Percentiles rank a stretch among this genome's conserved stretches.
These are phyloP conservation scores for Phytophthora constricta DNA, from an alignment of 352 stramenopile genomes.

Conservation along the genomic window DNA sequence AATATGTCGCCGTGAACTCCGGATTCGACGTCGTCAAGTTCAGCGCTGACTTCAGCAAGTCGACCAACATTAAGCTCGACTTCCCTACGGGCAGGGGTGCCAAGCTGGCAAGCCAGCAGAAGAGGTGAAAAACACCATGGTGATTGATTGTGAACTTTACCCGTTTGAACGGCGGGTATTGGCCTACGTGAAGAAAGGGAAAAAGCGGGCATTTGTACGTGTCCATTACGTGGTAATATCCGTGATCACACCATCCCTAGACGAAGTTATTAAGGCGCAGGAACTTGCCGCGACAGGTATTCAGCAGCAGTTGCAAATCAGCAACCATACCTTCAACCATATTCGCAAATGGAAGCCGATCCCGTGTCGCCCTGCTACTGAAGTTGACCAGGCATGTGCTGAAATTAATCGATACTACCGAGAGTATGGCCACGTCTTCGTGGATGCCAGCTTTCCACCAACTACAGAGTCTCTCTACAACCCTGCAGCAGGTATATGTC, in stretches of 20 bases:
- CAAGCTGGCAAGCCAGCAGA: not conserved
- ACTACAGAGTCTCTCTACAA: constrained; percentile 16
- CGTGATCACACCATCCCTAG: constrained; percentile 17
- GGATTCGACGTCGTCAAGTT: constrained; percentile 46
- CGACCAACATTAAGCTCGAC: constrained; percentile 41
- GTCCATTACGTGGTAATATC: constrained; percentile 40
- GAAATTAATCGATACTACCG: constrained; percentile 53
- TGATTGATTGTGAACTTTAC: constrained; percentile 35
- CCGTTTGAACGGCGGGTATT: constrained; percentile 48
- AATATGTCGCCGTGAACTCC: constrained; percentile 55
- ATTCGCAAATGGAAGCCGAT: constrained; percentile 24
- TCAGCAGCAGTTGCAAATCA: constrained; percentile 13
- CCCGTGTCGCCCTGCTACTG: constrained; percentile 6
- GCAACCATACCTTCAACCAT: constrained; percentile 18
- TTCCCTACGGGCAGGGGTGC: constrained; percentile 6
- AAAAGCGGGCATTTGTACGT: constrained; percentile 51
- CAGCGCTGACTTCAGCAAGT: constrained; percentile 53
- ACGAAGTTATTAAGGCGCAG: constrained; percentile 13
- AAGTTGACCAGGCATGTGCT: constrained; percentile 19
- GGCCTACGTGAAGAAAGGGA: constrained; percentile 30
- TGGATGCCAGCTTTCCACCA: constrained; percentile 49
- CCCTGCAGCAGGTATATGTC: too few relatives aligned
- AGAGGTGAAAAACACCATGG: constrained; percentile 14
- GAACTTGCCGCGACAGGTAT: constrained; percentile 6
- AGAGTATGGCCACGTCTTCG: constrained; percentile 22